A percentile compares a stretch with the other conserved stretches of the same genome.
These are phyloP conservation scores for Botryotinia globosa DNA, from an alignment of 2,329 filamentous ascomycete genomes.

Conservation along the genomic window DNA sequence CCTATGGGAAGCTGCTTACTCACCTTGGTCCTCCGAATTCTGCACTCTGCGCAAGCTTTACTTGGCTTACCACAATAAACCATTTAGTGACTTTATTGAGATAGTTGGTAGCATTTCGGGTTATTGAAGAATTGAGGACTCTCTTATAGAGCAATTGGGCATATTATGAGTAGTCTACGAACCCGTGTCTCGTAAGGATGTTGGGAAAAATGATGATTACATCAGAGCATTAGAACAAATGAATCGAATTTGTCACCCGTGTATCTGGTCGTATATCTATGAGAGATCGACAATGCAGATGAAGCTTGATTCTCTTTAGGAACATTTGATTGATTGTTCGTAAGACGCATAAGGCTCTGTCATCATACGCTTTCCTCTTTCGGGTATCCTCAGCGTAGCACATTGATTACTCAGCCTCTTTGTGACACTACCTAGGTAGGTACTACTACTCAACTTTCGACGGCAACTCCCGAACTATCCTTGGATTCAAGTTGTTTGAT, in stretches of 20 bases:
- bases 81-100: constrained; percentile 25
- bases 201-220: too few species aligned
- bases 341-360: neutral
- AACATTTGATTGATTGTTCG: neutral
- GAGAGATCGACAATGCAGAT: neutral
- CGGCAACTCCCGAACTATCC: neutral
- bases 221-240: neutral
- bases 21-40: constrained; percentile 43
- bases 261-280: neutral
- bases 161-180: neutral
- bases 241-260: neutral
- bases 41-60: constrained; percentile 45
- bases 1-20: neutral
- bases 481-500: neutral
- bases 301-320: neutral
- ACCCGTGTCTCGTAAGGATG: neutral
- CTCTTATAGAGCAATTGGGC: neutral
- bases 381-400: constrained; percentile 19
- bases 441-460: neutral
- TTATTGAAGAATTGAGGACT: neutral
- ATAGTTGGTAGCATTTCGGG: neutral
- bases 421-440: neutral
- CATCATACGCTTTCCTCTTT: constrained; percentile 10
- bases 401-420: neutral
- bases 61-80: constrained; percentile 38